Conservation (phyloP, 2,329 filamentous ascomycete species). For the Epichloe coenophiala region DNA sequence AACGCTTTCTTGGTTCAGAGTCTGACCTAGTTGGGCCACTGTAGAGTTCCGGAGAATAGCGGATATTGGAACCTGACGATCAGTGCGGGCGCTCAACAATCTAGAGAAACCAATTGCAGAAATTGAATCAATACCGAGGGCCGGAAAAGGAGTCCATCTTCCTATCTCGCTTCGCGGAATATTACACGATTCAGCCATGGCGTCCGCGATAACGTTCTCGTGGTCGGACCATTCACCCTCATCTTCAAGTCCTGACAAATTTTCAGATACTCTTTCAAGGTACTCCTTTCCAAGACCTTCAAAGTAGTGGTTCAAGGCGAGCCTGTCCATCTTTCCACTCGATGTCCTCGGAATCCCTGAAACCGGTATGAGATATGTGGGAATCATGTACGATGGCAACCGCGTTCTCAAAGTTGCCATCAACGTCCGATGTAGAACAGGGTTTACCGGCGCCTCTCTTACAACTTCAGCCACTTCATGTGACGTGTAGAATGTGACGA, state of each 20-base stretch:
- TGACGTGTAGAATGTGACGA: slow-evolving; percentile 59
- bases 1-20: slow-evolving; percentile 4
- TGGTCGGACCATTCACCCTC: slow-evolving; percentile 33
- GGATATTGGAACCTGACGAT: slow-evolving; percentile 48
- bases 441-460: slow-evolving; percentile 22
- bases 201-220: slow-evolving; percentile 42
- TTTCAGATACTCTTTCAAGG: slow-evolving; percentile 24
- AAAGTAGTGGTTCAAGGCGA: slow-evolving; percentile 36
- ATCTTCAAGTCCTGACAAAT: slow-evolving; percentile 15
- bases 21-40: slow-evolving; percentile 43
- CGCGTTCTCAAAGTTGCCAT: slow-evolving; percentile 39
- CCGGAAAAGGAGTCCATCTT: slow-evolving; percentile 59
- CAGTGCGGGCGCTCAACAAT: slow-evolving; percentile 32
- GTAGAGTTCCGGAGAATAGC: slow-evolving; percentile 55
- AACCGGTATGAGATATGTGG: slow-evolving; percentile 58
- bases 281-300: slow-evolving; percentile 27
- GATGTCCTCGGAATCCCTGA: slow-evolving; percentile 54
- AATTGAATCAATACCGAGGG: slow-evolving; percentile 73
- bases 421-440: slow-evolving; percentile 27
- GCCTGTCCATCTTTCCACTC: slow-evolving; percentile 62
- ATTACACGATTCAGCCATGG: slow-evolving; percentile 37
- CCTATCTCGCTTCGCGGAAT: slow-evolving; percentile 33
- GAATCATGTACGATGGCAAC: slow-evolving; percentile 68
- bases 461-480: slow-evolving; percentile 15
- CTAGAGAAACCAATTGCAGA: slow-evolving; percentile 61